These are phyloP conservation scores for Kwoniella botswanensis DNA, from an alignment of 768 basidiomycete species.

Conservation along the genomic window DNA sequence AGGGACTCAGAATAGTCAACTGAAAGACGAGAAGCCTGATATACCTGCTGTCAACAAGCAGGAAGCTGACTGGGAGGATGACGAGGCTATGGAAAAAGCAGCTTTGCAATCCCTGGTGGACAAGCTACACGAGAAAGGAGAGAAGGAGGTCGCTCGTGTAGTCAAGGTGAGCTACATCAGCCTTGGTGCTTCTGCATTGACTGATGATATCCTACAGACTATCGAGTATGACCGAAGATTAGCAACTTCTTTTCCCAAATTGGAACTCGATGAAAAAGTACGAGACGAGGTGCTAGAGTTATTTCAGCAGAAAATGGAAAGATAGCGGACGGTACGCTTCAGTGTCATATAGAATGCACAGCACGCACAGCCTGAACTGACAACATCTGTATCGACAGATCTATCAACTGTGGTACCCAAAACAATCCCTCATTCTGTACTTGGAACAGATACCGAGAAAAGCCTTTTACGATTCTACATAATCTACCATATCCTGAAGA, in stretches of 20 bases:
- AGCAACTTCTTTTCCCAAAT: constrained; percentile 67
- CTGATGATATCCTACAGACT: constrained; percentile 61
- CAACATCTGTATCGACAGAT: too few species aligned
- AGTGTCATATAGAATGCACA: too few species aligned
- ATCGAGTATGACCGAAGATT: constrained; percentile 81
- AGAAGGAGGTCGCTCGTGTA: constrained; percentile 76
- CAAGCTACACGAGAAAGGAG: constrained; percentile 81
- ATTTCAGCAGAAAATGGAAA: constrained; percentile 43
- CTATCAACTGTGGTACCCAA: background rate
- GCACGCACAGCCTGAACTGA: too few species aligned
- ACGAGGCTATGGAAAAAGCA: constrained; percentile 47
- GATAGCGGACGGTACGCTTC: constrained; percentile 9
- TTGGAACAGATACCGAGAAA: constrained; percentile 66
- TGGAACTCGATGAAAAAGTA: constrained; percentile 69
- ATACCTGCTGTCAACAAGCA: too few species aligned
- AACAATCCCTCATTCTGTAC: constrained; percentile 32
- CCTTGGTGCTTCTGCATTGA: background rate
- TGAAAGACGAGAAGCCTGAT: background rate
- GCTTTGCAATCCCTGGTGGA: constrained; percentile 76
- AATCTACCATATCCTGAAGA: constrained; percentile 77
- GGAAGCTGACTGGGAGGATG: constrained; percentile 31
- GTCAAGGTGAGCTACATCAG: constrained; percentile 66
- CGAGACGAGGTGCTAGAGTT: constrained; percentile 69
- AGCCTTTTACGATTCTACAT: constrained; percentile 71
- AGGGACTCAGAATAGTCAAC: background rate